Evolutionary conservation across 176 grass and related monocot species (phyloP).

Genomic region (Zizania latifolia): DNA sequence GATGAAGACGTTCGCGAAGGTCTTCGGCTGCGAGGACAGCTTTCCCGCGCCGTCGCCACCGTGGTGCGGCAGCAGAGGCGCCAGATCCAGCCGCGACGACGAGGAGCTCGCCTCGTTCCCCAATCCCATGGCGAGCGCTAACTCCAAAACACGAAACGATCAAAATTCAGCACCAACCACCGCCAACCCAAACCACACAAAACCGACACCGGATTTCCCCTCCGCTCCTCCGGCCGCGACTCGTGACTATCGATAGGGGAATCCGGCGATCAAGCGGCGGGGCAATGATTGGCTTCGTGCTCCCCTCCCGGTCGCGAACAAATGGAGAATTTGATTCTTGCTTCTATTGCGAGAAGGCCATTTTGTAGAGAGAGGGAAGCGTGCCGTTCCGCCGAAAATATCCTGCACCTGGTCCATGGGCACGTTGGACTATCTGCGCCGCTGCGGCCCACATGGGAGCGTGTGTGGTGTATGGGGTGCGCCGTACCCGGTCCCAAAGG

Average conservation of each 20-base stretch:
- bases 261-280: conserved; percentile 1
- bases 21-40: conserved; percentile 90
- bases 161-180: background rate
- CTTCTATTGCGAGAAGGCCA: background rate
- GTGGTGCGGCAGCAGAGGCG: conserved; percentile 61
- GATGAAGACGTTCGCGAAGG: conserved; percentile 97
- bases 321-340: background rate
- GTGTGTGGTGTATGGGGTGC: background rate
- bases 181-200: background rate
- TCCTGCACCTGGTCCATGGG: conserved; percentile 27
- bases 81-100: conserved; percentile 32
- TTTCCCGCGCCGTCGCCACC: background rate
- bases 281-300: background rate
- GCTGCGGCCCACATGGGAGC: conserved; percentile 1
- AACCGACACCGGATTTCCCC: background rate
- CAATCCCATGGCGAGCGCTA: conserved; percentile 48
- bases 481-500: background rate
- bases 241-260: background rate
- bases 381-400: conserved; percentile 9
- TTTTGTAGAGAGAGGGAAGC: background rate
- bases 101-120: conserved; percentile 59
- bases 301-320: background rate
- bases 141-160: background rate
- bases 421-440: background rate
- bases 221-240: background rate